Percentiles rank a stretch among this genome's conserved stretches.
These are phyloP conservation scores for Trichomonas vaginalis DNA, from an alignment of 208 protist genomes.

Conservation along the genomic window DNA sequence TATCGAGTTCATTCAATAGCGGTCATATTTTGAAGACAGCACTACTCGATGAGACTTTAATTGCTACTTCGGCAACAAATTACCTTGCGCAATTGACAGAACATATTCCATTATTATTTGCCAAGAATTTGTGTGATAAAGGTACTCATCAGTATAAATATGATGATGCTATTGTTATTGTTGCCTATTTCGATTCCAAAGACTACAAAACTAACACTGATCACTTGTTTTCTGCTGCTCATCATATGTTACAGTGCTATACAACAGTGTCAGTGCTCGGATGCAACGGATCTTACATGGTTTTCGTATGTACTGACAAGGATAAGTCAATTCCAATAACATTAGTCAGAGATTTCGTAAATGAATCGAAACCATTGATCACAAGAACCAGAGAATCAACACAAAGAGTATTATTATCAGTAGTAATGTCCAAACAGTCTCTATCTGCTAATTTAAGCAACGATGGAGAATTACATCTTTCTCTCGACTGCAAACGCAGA, in stretches of 20 bases:
- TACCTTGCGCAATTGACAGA: not conserved
- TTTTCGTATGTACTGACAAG: not conserved
- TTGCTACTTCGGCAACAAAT: not conserved
- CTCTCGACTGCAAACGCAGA: not conserved
- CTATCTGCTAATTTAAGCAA: not conserved
- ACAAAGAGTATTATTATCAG: not conserved
- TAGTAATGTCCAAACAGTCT: not conserved
- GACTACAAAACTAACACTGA: not conserved
- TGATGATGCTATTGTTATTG: not conserved
- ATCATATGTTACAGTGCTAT: not conserved
- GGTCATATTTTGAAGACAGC: not conserved
- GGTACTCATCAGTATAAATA: not conserved
- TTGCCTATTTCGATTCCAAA: not conserved
- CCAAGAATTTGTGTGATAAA: not conserved
- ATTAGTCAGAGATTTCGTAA: not conserved
- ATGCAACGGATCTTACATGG: not conserved
- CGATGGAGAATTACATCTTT: not conserved
- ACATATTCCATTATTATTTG: not conserved
- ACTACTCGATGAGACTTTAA: not conserved
- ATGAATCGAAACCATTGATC: not conserved
- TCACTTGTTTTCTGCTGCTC: not conserved
- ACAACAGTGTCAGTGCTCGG: not conserved
- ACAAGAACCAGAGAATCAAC: not conserved
- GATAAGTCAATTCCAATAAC: not conserved
- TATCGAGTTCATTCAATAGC: not conserved